Evolutionary conservation across 306 rosid species (phyloP).

Genomic region (Cajanus cajan): DNA sequence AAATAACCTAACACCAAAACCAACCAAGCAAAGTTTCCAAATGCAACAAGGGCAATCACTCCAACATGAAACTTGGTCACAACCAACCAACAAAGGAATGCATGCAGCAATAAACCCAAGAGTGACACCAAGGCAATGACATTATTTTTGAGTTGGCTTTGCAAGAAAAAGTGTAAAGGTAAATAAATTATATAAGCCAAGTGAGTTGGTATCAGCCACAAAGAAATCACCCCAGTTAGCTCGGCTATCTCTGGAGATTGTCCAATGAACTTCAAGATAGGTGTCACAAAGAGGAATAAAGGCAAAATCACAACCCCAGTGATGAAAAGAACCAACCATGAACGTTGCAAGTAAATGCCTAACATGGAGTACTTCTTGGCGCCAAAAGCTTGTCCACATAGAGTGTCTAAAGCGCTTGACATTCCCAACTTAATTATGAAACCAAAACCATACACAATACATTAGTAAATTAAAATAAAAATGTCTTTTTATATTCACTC

Average conservation of each 20-base stretch:
- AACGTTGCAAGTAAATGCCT: constrained; percentile 65
- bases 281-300: constrained; percentile 41
- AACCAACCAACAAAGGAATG: constrained; percentile 51
- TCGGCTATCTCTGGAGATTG: constrained; percentile 56
- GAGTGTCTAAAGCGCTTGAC: constrained; percentile 63
- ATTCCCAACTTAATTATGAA: constrained; percentile 53
- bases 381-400: constrained; percentile 69
- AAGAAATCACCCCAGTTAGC: constrained; percentile 26
- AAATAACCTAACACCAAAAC: constrained; percentile 40
- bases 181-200: constrained; percentile 56
- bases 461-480: too few relatives aligned
- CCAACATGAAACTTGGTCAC: constrained; percentile 50
- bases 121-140: constrained; percentile 49
- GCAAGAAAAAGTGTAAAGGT: constrained; percentile 55
- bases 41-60: constrained; percentile 42
- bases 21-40: constrained; percentile 55
- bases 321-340: constrained; percentile 49
- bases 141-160: constrained; percentile 51
- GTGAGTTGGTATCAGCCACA: constrained; percentile 52
- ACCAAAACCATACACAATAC: not conserved
- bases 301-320: constrained; percentile 43
- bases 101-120: constrained; percentile 38
- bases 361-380: constrained; percentile 57
- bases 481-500: too few relatives aligned
- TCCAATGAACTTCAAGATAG: constrained; percentile 48